Evolutionary conservation across 2,329 filamentous ascomycete genomes (phyloP), one percentile per base, ranked within the genome.

Genomic region (Fusarium mangiferae): DNA sequence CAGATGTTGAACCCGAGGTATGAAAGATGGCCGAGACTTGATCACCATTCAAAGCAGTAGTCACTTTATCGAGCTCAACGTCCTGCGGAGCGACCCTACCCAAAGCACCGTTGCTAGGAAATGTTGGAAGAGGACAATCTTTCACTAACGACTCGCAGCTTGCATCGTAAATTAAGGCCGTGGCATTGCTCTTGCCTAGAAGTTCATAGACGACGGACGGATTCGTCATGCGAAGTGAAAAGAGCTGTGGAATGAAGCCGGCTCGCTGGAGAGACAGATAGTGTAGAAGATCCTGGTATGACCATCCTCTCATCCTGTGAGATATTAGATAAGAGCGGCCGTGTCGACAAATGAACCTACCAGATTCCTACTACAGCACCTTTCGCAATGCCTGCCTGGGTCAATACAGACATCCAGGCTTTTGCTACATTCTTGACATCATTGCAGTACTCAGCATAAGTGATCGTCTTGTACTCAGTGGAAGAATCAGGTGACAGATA

Each of bases 1-100:
- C 64, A 4, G 66, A 68, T 5, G 64, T 68, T 7, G 66, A 68
- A 5, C 66, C 65, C 0, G 66, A 68, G 0, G 64, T 68, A 12
- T 68, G 66, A 2, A 68, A 68, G 7, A 68, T 49, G 6, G 45
- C 17, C 1, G 44, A 49, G 17, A 68, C 17, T 39, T 68, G 10
- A 17, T 68, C 56, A 3, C 56, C 36, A 3, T n/a, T 20, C 3
- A 38, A 9, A 11, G 42, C 20, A 2, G 26, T 36, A 1, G 51
- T 63, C 8, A 18, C 6, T 2, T 14, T 26, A 5, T 38, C 33
- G 3, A 68, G 48, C 7, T 48, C 26, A 7, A 26, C 2, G 9
- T 48, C 26, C 8, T 20, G 5, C 6, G 20, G 4, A 0, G 1
- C 3, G 3, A 5, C 1, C 7, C 10, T 26, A 1, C 15, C 22